Base-by-base conservation (phyloP, 257 asterid species). In the Ophiorrhiza pumila region DNA sequence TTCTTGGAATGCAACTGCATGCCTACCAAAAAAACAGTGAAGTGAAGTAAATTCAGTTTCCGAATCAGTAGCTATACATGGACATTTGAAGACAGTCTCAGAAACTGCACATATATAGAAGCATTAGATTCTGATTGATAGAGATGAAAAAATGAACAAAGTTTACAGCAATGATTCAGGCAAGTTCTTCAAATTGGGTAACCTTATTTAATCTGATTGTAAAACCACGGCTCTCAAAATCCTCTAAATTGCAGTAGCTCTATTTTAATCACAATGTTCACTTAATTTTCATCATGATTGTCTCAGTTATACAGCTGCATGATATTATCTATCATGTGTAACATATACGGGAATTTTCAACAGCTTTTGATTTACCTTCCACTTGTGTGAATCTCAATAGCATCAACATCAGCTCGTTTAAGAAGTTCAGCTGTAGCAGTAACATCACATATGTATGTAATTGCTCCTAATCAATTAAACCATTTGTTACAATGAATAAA, bases 321-420 rank as follows among this genome's bases (percentile, higher is more conserved):
- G 3, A 32, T 4, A 45, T 45, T 53, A 31, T 61, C 41, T 52
- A 23, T 34, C 25, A 29, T 9, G 14, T 22, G 10, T 3, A 12
- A 32, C 5, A 41, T 22, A 27, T 3, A 31, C 47, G 0, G 3
- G 14, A 5, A 57, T 20, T 42, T 32, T 47, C 32, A 4, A 15
- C 53, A 74, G 53, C 27, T 34, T 71, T 49, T 22, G 59, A 65
- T 57, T 56, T 81, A 93, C 98, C 98, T 93, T 85, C 95, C 96
- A 74, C 80, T 89, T 3, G 98, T 93, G 85, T 93, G 98, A 80
- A 93, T 91, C 78, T 93, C 98, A 59, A 91, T 68, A 72, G 97
- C 97, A 82, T 93, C 97, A 59, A 93, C 85, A 65, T 76, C 85
- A 68, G 85, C 83, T 57, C 55, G 80, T 76, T 78, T 74, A 71